phyloP scores from a whole-genome alignment of 1,139 yeast genomes.

The Nematodospora anomalae region DNA sequence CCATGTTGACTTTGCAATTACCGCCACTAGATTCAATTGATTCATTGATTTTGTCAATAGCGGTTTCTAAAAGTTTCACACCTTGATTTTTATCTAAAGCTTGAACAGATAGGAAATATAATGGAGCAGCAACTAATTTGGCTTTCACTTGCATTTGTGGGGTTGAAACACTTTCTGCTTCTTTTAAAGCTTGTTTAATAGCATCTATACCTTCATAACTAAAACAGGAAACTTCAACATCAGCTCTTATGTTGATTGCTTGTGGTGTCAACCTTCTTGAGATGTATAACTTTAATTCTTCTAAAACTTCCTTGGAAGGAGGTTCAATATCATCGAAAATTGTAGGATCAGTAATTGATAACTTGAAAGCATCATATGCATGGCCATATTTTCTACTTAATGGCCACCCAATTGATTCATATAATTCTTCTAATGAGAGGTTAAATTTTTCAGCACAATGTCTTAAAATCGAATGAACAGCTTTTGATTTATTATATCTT shows the following conservation, averaged over 20 bases:
- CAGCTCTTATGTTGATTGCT: conserved; percentile 96
- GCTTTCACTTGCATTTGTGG: conserved; percentile 87
- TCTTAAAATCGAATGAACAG: conserved; percentile 94
- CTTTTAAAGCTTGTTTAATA: conserved; percentile 80
- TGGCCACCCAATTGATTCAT: conserved; percentile 95
- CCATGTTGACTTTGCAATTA: conserved; percentile 89
- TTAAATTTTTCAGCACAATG: conserved; percentile 98
- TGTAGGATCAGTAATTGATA: conserved; percentile 88
- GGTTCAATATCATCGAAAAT: conserved; percentile 79
- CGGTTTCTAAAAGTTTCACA: conserved; percentile 70
- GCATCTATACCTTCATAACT: conserved; percentile 98
- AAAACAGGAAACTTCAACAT: conserved; percentile 95
- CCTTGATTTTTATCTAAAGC: conserved; percentile 92
- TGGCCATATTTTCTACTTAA: conserved; percentile 93
- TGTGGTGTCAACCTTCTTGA: conserved; percentile 95
- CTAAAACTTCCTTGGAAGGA: conserved; percentile 72
- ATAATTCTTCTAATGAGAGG: conserved; percentile 79
- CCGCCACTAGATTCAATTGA: conserved; percentile 79
- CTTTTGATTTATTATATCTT: conserved; percentile 93
- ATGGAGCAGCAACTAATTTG: conserved; percentile 95
- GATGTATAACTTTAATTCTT: conserved; percentile 81
- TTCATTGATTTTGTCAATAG: conserved; percentile 72
- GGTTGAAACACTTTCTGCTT: conserved; percentile 83
- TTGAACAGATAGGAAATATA: conserved; percentile 90
- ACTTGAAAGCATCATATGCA: conserved; percentile 95